These are phyloP conservation scores for Xylaria hypoxylon DNA, from an alignment of 2,329 filamentous ascomycete species.

Conservation along the genomic window DNA sequence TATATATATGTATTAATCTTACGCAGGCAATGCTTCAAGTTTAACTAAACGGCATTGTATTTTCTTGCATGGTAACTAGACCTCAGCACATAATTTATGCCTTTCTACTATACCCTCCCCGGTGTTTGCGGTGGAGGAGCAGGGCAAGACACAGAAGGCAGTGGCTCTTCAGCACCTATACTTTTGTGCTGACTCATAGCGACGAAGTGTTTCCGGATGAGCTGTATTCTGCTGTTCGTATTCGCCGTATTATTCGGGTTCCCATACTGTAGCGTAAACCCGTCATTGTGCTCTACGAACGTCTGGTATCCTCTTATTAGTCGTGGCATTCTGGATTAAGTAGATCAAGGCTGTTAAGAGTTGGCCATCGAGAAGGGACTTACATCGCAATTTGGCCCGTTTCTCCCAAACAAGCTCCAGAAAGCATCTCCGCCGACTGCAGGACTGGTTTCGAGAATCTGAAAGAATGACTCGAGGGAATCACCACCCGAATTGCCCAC, in stretches of 20 bases:
- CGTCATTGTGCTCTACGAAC: conserved; percentile 60
- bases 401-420: conserved; percentile 61
- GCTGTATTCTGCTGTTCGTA: conserved; percentile 54
- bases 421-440: conserved; percentile 57
- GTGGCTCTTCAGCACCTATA: conserved; percentile 50
- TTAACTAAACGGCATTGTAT: neutral
- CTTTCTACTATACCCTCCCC: neutral
- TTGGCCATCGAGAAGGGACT: conserved; percentile 30
- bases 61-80: neutral
- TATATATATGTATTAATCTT: too few species aligned
- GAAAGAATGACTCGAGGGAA: conserved; percentile 55
- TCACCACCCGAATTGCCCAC: conserved; percentile 50
- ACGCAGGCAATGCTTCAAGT: too few species aligned
- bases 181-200: conserved; percentile 53
- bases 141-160: conserved; percentile 57
- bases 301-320: conserved; percentile 45
- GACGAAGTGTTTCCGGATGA: conserved; percentile 59
- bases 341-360: neutral
- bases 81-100: neutral
- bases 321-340: neutral
- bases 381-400: conserved; percentile 58
- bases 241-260: conserved; percentile 56
- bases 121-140: conserved; percentile 37
- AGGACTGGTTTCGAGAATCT: conserved; percentile 54
- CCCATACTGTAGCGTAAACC: conserved; percentile 59